Conservation (phyloP, 768 basidiomycete species). For the Artomyces pyxidatus region DNA sequence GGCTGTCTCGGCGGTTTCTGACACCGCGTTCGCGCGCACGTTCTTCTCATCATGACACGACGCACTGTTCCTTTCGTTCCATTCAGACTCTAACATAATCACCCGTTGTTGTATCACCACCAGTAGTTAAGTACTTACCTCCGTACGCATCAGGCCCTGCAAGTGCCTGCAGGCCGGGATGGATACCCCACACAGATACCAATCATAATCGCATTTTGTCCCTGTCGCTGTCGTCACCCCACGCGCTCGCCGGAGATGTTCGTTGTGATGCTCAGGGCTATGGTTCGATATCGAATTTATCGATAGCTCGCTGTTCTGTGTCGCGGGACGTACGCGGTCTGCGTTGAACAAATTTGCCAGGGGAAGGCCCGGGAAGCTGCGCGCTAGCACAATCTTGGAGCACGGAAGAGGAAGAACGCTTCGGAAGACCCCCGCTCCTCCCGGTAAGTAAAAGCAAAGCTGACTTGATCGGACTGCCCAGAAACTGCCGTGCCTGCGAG, state of each 20-base stretch:
- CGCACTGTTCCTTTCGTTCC: background rate
- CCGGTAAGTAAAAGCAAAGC: no score
- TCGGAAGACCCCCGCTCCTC: no score
- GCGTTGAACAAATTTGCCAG: no score
- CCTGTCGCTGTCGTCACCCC: background rate
- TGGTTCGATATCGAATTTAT: no score
- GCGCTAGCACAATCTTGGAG: no score
- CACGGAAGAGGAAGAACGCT: no score
- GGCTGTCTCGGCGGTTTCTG: conserved; percentile 23
- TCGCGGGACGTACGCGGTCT: no score
- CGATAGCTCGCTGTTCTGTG: no score
- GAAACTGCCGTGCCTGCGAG: no score
- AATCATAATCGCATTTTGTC: background rate
- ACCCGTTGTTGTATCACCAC: background rate
- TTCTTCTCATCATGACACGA: background rate
- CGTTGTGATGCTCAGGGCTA: no score
- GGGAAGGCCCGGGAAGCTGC: no score
- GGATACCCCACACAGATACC: conserved; percentile 6
- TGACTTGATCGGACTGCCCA: no score
- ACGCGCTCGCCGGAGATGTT: background rate
- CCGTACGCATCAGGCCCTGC: background rate
- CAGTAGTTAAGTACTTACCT: background rate
- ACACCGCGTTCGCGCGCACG: background rate
- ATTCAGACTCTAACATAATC: background rate
- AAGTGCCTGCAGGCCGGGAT: background rate